Evolutionary conservation across 2,329 filamentous ascomycete genomes (phyloP).

Genomic region (Hypoxylon sp.): DNA sequence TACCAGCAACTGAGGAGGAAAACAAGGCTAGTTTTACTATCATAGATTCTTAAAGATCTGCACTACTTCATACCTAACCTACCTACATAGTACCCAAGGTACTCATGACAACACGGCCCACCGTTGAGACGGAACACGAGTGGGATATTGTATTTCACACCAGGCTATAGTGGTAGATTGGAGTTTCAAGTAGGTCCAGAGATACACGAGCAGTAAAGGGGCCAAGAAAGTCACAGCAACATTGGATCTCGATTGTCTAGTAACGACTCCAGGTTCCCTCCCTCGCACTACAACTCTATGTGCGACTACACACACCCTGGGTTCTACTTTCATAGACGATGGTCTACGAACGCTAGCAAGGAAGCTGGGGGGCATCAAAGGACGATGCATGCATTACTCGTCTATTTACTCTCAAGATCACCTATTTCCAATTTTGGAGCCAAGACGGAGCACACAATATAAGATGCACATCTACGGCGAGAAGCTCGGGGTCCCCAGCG

Average conservation of each 20-base stretch:
- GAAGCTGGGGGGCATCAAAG: neutral
- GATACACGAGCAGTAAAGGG: neutral
- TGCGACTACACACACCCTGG: neutral
- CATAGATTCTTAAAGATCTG: neutral
- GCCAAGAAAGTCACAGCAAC: neutral
- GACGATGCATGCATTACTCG: slow-evolving; percentile 3
- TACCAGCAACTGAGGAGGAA: neutral
- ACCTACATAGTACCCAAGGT: too few species aligned
- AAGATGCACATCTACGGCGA: slow-evolving; percentile 12
- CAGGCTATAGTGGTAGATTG: neutral
- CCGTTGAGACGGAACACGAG: neutral
- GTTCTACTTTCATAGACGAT: neutral
- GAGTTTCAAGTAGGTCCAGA: neutral
- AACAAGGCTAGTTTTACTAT: neutral
- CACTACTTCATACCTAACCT: neutral
- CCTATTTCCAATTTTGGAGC: slow-evolving; percentile 8
- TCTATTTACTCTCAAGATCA: slow-evolving; percentile 3
- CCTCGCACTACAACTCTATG: slow-evolving; percentile 1
- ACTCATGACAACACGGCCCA: neutral
- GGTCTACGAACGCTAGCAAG: neutral
- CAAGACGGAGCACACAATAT: slow-evolving; percentile 16
- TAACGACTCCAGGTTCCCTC: slow-evolving; percentile 1
- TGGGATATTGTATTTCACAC: neutral
- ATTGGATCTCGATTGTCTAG: neutral
- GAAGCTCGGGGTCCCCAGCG: slow-evolving; percentile 7